Percentiles rank a stretch among this genome's conserved stretches.
Evolutionary conservation across 371 early-diverging fungal genomes (phyloP).

Genomic region (Mortierella sp.): DNA sequence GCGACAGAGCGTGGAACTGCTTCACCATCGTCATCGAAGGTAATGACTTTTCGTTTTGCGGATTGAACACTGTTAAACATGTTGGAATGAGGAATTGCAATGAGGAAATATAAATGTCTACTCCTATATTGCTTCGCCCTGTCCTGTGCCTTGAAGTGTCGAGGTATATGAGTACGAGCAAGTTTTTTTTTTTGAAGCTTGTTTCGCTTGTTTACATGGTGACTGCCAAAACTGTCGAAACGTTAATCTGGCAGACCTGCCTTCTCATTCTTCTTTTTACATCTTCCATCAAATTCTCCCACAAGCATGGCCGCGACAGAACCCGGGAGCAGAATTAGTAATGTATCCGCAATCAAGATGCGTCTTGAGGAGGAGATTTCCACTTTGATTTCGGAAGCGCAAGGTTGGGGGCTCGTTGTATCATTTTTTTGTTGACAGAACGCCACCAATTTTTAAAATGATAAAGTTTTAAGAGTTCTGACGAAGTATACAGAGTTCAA

Average conservation of each 20-base stretch:
- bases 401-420: conserved; percentile 23
- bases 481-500: conserved; percentile 36
- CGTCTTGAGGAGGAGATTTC: conserved; percentile 48
- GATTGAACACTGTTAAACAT: conserved; percentile 40
- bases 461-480: not conserved
- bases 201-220: not conserved
- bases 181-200: not conserved
- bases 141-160: not conserved
- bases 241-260: too few species aligned
- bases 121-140: not conserved
- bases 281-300: too few species aligned
- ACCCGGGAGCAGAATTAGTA: conserved; percentile 17
- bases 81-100: not conserved
- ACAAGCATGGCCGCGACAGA: not conserved
- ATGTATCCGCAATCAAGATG: conserved; percentile 39
- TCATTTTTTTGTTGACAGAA: not conserved
- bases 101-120: not conserved
- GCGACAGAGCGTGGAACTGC: conserved; percentile 12
- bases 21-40: conserved; percentile 51
- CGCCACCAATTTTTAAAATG: not conserved
- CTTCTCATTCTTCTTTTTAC: not conserved
- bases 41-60: conserved; percentile 51
- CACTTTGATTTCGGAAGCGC: conserved; percentile 43
- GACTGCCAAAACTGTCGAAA: not conserved
- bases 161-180: not conserved